Evolutionary conservation across 2,329 filamentous ascomycete genomes (phyloP), one percentile per base, ranked within the genome.

Genomic region (Penicillium sp.): DNA sequence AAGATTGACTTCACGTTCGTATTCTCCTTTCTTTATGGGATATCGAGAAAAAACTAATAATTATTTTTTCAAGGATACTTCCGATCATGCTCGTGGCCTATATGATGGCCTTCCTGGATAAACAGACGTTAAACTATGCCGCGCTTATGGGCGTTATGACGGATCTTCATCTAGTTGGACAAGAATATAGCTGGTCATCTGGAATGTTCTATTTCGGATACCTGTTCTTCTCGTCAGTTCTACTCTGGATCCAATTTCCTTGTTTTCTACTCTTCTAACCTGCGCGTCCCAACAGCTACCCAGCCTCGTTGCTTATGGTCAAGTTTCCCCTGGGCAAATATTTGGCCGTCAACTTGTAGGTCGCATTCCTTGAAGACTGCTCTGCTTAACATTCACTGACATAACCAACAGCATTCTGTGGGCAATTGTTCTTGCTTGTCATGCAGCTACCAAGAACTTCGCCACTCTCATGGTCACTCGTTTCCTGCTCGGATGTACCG

Each of bases 401-500:
- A 16, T 6, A 7, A 35, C 16, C 36, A 2, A 50, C 16, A 70
- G 68, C 19, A 63, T 75, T 9, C 7, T 70, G 7, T 75, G 73
- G 73, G 70, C 71, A 2, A 46, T 68, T 0, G 61, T 75, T 5
- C 64, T 76, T 16, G 66, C 69, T 2, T 68, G 68, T 27, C 67
- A 73, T 41, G 75, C 77, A 5, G 74, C 75, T 1, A 73, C 75
- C 3, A 73, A 68, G n/a, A 72, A 75, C 58, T 78, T 75, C 59
- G 66, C 61, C 7, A 75, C 71, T 4, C 65, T 79, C 5, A 76
- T 80, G 67, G 68, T 73, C 1, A 71, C 75, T 31, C 70, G 79
- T 4, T 78, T 80, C 55, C 72, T 81, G 58, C 74, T 80, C 14
- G 78, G 78, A 7, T 72, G 72, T 2, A 74, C 78, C 22, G 78